These are phyloP conservation scores for Dryas integrifolia DNA, from an alignment of 331 rosid genomes.

Conservation along the genomic window DNA sequence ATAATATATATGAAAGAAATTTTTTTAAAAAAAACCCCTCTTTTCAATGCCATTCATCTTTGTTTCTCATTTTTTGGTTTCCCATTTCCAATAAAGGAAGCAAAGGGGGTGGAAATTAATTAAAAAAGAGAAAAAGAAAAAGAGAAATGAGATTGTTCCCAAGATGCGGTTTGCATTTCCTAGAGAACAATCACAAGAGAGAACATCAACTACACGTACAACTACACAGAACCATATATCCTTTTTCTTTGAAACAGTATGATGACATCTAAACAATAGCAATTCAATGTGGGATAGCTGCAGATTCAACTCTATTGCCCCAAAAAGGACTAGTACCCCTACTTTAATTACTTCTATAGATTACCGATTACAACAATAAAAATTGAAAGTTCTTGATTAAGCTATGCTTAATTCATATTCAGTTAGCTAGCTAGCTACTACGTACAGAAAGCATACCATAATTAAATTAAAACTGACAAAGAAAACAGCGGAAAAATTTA, in stretches of 20 bases:
- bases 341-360: neutral
- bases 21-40: no score
- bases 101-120: neutral
- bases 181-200: conserved; percentile 26
- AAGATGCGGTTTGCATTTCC: conserved; percentile 14
- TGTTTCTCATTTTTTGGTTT: neutral
- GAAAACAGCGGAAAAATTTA: no score
- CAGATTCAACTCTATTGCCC: neutral
- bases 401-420: neutral
- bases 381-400: neutral
- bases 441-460: no score
- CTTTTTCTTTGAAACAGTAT: neutral
- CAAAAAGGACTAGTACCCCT: conserved; percentile 1
- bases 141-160: conserved; percentile 15
- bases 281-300: conserved; percentile 5
- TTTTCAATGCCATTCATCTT: neutral
- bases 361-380: neutral
- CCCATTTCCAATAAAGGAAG: neutral
- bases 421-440: no score
- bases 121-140: neutral
- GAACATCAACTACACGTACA: neutral
- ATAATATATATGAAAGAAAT: neutral
- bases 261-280: conserved; percentile 13
- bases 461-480: no score
- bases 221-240: neutral